phyloP scores from a whole-genome alignment of 441 rosid species.

The Brassica balearica region DNA sequence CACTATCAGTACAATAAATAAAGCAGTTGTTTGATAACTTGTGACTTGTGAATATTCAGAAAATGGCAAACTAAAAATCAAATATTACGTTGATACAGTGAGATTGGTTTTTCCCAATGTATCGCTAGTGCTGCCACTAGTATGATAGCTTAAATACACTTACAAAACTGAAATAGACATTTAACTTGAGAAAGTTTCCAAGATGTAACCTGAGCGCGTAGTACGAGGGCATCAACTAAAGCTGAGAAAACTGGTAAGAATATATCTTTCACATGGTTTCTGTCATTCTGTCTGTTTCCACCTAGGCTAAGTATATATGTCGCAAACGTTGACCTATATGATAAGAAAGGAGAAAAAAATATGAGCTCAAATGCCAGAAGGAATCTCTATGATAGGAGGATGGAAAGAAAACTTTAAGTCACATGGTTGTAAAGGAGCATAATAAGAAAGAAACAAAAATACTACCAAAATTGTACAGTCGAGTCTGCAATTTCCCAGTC shows the following conservation, averaged over 20 bases:
- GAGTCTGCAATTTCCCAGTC: slow-evolving; percentile 99
- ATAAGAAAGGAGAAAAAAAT: slow-evolving; percentile 24
- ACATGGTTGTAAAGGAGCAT: slow-evolving; percentile 11
- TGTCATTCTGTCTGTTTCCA: slow-evolving; percentile 51
- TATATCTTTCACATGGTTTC: slow-evolving; percentile 62
- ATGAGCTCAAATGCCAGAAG: slow-evolving; percentile 14
- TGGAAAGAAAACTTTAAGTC: neutral
- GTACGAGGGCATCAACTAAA: slow-evolving; percentile 81
- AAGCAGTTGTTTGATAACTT: slow-evolving; percentile 17
- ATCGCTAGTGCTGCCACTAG: slow-evolving; percentile 17
- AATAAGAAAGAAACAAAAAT: slow-evolving; percentile 15
- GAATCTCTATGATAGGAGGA: slow-evolving; percentile 1
- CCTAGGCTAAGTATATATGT: slow-evolving; percentile 74
- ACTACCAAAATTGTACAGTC: slow-evolving; percentile 95
- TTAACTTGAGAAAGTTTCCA: slow-evolving; percentile 28
- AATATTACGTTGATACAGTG: slow-evolving; percentile 3
- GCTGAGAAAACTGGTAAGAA: slow-evolving; percentile 81
- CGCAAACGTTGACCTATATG: slow-evolving; percentile 84
- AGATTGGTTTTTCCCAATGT: neutral
- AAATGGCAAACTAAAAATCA: slow-evolving; percentile 15
- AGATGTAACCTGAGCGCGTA: slow-evolving; percentile 86
- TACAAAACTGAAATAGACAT: slow-evolving; percentile 28
- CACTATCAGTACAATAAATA: slow-evolving; percentile 22
- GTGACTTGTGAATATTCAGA: slow-evolving; percentile 2
- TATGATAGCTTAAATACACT: slow-evolving; percentile 10